Conservation (phyloP, 179 eudicot species). For the Carnegiea gigantea region DNA sequence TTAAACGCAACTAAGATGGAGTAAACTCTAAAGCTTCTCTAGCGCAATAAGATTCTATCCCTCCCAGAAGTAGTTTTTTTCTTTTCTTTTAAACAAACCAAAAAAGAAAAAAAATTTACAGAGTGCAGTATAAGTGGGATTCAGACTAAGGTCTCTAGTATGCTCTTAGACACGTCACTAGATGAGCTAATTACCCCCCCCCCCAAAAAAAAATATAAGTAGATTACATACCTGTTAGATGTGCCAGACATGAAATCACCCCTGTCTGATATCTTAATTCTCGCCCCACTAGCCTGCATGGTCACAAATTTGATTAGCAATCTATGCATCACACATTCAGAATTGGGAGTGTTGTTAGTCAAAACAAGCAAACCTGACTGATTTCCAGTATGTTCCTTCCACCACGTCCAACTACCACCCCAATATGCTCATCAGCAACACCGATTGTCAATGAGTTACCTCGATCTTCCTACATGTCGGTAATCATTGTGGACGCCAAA, state of each 20-base stretch:
- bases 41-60: too few species aligned
- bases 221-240: conserved; percentile 64
- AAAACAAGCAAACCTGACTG: conserved; percentile 58
- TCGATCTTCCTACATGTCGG: conserved; percentile 54
- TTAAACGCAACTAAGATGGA: neutral
- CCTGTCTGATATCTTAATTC: conserved; percentile 87
- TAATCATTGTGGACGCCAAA: conserved; percentile 9
- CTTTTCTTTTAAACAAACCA: too few species aligned
- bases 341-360: neutral
- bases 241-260: conserved; percentile 98
- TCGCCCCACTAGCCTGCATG: conserved; percentile 86
- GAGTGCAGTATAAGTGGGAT: too few species aligned
- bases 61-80: too few species aligned
- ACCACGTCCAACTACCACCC: conserved; percentile 89
- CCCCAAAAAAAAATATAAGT: neutral
- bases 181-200: neutral
- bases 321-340: neutral
- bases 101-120: neutral
- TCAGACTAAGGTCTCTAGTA: too few species aligned
- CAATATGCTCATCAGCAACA: conserved; percentile 92
- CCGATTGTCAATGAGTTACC: conserved; percentile 80
- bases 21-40: too few species aligned
- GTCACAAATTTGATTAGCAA: conserved; percentile 6
- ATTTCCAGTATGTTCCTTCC: conserved; percentile 82
- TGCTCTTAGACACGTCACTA: too few species aligned